Evolutionary conservation across 768 basidiomycete genomes (phyloP).

Genomic region (Hygrocybe coccinea): DNA sequence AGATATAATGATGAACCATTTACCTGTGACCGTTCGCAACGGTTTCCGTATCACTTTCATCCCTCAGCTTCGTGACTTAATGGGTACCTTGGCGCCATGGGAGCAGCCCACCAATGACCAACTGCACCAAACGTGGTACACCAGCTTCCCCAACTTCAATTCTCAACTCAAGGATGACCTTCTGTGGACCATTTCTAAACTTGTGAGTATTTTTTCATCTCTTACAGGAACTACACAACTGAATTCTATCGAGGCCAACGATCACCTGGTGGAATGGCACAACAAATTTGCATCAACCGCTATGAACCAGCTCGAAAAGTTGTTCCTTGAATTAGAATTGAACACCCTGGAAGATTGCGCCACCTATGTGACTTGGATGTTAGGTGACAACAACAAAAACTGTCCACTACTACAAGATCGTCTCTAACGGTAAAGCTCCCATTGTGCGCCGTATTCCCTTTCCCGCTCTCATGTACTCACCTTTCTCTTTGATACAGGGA

Average conservation of each 20-base stretch:
- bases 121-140: background rate
- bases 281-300: background rate
- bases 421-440: background rate
- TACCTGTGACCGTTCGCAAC: background rate
- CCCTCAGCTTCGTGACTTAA: background rate
- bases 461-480: background rate
- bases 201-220: background rate
- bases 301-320: background rate
- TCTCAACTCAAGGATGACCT: background rate
- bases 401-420: background rate
- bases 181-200: background rate
- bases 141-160: background rate
- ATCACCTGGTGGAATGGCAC: background rate
- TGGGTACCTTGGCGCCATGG: background rate
- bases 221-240: background rate
- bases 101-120: background rate
- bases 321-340: background rate
- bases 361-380: background rate
- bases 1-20: background rate
- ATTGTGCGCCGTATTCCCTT: background rate
- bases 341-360: background rate
- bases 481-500: background rate
- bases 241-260: background rate
- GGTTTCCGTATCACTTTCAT: background rate
- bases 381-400: background rate